A percentile compares a stretch with the other conserved stretches of the same genome.
phyloP scores from a whole-genome alignment of 208 protist genomes.

The Leishmania major region DNA sequence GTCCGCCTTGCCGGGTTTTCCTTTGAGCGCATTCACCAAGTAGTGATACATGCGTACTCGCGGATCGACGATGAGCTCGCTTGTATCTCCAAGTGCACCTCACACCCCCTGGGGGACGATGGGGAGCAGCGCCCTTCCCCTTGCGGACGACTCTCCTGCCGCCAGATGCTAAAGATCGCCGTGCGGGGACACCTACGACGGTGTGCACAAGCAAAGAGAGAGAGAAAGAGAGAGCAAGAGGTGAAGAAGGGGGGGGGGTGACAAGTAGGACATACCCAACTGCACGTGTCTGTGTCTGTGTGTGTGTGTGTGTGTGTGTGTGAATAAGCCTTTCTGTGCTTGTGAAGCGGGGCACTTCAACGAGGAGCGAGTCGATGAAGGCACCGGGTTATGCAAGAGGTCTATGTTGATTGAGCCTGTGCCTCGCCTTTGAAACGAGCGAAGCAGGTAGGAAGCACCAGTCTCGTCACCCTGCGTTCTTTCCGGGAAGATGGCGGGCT shows the following conservation, averaged over 20 bases:
- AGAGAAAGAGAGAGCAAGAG: not conserved
- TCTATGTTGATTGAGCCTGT: no score
- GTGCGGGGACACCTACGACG: not conserved
- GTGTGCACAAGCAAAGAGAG: not conserved
- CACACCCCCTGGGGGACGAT: not conserved
- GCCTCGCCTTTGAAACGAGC: not conserved
- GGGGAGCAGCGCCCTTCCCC: no score
- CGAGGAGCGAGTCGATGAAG: not conserved
- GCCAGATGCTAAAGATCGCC: not conserved
- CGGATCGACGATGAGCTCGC: not conserved
- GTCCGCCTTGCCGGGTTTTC: not conserved
- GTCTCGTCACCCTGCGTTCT: not conserved
- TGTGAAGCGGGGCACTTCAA: not conserved
- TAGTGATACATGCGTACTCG: conserved; percentile 23
- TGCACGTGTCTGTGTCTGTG: not conserved
- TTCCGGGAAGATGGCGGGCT: not conserved
- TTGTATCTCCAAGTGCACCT: not conserved
- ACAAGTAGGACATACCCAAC: not conserved
- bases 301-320: not conserved
- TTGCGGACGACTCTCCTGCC: not conserved
- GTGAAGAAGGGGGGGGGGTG: conserved; percentile 1
- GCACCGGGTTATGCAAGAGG: not conserved
- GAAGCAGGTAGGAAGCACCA: not conserved
- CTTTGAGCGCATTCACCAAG: conserved; percentile 5
- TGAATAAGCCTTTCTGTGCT: not conserved